Base-by-base conservation (phyloP, 495 filamentous ascomycete species). In the Penicillium parvum region DNA sequence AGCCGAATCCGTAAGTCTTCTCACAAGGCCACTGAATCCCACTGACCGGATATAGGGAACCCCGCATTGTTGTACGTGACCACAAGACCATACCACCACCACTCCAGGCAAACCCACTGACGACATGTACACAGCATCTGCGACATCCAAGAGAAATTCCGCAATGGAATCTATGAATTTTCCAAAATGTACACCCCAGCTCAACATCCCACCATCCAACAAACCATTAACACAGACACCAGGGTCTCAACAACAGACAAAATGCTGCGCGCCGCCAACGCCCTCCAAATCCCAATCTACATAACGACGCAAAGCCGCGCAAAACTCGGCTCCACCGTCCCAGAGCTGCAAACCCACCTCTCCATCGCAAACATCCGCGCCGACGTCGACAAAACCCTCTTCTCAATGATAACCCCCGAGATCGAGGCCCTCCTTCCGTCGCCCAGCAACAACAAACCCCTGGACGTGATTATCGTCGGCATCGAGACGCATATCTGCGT, bases 401-500 rank as follows among this genome's bases (percentile, higher is more conserved):
- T 97, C 74, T 86, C 81, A 47, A 98, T 98, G 92, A 63, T 84
- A 25, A 60, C 72, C 0, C 65, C 69, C 0, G 69, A 76, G 14
- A 63, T 81, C 18, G 61, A 55, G 11, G 55, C 61, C 4, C 35
- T 61, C 2, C 52, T 69, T 21, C 65, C 55, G 2, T 54, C 57
- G 42, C 41, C 0, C n/a, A 6, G 7, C 12, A 37, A 36, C n/a
- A n/a, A n/a, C n/a, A n/a, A n/a, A n/a, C n/a, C n/a, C 16, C 41
- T 67, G 6, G 65, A 68, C 45, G 65, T 57, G 27, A 73, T 64
- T 9, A 61, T 73, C 38, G 83, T 94, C 5, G 92, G 92, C 7
- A 95, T 98, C 55, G 92, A 98, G 65, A 76, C 78, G 17, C 92
- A 98, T 61, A 91, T 98, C 57, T 98, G 92, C 67, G 82, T 98